Conservation (phyloP, 768 basidiomycete species). For the Agrocybe praecox region DNA sequence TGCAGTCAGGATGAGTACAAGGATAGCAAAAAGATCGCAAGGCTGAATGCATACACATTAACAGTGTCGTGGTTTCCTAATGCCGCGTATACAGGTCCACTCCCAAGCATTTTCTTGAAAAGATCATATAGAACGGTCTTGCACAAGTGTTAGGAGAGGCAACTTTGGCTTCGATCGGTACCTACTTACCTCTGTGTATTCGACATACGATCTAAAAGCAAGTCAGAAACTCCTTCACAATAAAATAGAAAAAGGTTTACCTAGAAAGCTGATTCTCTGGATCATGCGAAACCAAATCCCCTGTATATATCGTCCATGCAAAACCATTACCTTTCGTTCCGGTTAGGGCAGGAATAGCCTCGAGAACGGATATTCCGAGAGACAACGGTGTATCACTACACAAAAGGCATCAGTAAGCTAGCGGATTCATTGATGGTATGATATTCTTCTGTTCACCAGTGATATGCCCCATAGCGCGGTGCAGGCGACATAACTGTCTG, state of each 20-base stretch:
- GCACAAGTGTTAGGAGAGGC: neutral
- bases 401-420: neutral
- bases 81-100: slow-evolving; percentile 74
- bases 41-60: slow-evolving; percentile 47
- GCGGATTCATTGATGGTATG: neutral
- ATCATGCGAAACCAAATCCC: slow-evolving; percentile 78
- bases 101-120: slow-evolving; percentile 60
- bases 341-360: slow-evolving; percentile 69
- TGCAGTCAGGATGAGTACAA: slow-evolving; percentile 12
- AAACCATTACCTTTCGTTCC: slow-evolving; percentile 64
- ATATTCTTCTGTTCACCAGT: slow-evolving; percentile 41
- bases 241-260: slow-evolving; percentile 30
- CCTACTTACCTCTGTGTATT: slow-evolving; percentile 59
- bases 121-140: slow-evolving; percentile 70
- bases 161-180: neutral
- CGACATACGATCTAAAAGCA: slow-evolving; percentile 49
- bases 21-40: neutral
- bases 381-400: slow-evolving; percentile 65
- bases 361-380: slow-evolving; percentile 58
- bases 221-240: neutral
- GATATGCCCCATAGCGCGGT: slow-evolving; percentile 67
- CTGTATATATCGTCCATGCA: slow-evolving; percentile 68
- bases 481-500: slow-evolving; percentile 56
- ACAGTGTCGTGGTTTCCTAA: slow-evolving; percentile 81
- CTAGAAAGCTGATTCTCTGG: slow-evolving; percentile 62